Evolutionary conservation across 2,329 filamentous ascomycete species (phyloP).

Genomic region (Grosmannia huntii): DNA sequence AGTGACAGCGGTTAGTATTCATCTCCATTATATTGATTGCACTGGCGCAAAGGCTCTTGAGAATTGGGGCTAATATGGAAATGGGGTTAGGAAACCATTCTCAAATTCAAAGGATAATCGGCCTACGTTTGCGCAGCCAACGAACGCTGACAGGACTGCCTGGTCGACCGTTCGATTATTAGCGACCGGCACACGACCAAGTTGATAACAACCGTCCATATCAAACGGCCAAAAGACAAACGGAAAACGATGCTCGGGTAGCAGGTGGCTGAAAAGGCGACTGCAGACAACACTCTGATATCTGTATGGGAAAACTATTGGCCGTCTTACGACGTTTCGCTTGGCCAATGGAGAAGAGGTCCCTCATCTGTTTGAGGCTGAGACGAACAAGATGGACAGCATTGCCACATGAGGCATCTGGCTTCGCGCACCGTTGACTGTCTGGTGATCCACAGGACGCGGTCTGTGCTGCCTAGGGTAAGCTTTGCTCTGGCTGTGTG

Average conservation of each 20-base stretch:
- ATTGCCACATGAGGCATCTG: background rate
- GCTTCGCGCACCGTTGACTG: no score
- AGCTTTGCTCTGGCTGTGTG: background rate
- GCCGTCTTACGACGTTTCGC: background rate
- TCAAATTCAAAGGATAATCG: conserved; percentile 54
- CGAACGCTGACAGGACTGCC: background rate
- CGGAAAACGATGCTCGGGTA: no score
- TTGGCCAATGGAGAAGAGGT: background rate
- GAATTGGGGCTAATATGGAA: background rate
- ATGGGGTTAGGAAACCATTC: conserved; percentile 42
- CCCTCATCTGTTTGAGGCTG: background rate
- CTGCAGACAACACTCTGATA: no score
- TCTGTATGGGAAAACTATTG: no score
- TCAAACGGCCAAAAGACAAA: no score
- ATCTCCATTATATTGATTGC: background rate
- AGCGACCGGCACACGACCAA: background rate
- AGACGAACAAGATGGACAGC: background rate
- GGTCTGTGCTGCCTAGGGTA: background rate
- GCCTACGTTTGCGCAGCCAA: background rate
- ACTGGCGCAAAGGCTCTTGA: background rate
- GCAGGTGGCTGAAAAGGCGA: no score
- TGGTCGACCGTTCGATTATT: background rate
- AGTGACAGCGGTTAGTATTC: conserved; percentile 53
- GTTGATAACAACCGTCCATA: background rate
- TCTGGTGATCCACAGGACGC: background rate